These are phyloP conservation scores for Leucocoprinus sp. DNA, from an alignment of 768 basidiomycete genomes.

Conservation along the genomic window DNA sequence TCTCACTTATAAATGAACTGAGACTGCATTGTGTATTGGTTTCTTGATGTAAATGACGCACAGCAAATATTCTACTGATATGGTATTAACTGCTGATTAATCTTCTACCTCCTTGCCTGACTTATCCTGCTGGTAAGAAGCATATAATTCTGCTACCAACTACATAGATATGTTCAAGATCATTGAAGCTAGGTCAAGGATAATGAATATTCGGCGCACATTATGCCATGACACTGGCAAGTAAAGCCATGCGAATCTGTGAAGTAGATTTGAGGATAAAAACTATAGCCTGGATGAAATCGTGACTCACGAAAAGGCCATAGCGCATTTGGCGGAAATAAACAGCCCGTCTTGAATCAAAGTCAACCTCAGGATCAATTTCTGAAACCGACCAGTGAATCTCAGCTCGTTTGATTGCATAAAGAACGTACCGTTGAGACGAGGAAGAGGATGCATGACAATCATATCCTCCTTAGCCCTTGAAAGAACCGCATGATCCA, in stretches of 20 bases:
- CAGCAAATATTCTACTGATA: too few relatives aligned
- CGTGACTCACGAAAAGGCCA: constrained; percentile 83
- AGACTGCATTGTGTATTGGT: too few relatives aligned
- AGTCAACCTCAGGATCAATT: constrained; percentile 98
- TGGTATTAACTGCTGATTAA: too few relatives aligned
- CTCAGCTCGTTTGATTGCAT: background rate
- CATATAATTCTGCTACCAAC: too few relatives aligned
- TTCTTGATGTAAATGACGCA: too few relatives aligned
- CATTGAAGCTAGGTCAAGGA: too few relatives aligned
- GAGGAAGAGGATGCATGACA: constrained; percentile 97
- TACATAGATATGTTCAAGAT: too few relatives aligned
- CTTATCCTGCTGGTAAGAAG: too few relatives aligned
- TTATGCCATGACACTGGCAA: constrained; percentile 27
- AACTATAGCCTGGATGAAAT: background rate
- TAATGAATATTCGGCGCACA: too few relatives aligned
- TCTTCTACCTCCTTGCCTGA: too few relatives aligned
- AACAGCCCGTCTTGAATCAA: constrained; percentile 86
- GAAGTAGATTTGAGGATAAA: background rate
- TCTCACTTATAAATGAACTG: too few relatives aligned
- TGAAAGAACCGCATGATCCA: constrained; percentile 90
- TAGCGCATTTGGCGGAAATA: constrained; percentile 99
- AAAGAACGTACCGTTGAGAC: constrained; percentile 66
- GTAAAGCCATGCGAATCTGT: constrained; percentile 29
- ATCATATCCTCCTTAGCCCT: constrained; percentile 96
- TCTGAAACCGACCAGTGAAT: constrained; percentile 38